Conservation (phyloP, 1,284 basidiomycete genomes). For the Apiotrichum brassicae region DNA sequence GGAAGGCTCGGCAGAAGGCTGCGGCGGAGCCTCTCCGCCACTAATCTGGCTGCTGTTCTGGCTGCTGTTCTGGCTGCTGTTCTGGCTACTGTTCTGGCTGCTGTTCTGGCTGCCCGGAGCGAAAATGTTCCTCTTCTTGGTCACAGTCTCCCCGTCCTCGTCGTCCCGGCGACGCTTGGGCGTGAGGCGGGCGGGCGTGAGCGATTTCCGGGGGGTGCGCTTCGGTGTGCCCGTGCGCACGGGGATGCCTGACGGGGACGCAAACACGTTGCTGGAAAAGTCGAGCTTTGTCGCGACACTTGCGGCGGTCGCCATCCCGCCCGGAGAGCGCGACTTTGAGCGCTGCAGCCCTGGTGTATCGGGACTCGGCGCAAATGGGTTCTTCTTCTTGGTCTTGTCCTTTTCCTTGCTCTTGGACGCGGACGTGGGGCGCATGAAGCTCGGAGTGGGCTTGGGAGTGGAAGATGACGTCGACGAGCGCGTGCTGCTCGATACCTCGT, state of each 20-base stretch:
- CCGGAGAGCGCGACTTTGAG: constrained; percentile 24
- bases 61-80: neutral
- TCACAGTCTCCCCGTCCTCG: constrained; percentile 7
- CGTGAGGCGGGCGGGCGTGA: constrained; percentile 24
- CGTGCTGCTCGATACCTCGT: neutral
- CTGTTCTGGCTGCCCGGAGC: neutral
- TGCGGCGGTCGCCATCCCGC: constrained; percentile 20
- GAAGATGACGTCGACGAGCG: neutral
- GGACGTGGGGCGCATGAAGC: constrained; percentile 41
- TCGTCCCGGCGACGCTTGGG: constrained; percentile 19
- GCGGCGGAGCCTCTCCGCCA: neutral
- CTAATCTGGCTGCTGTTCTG: no score
- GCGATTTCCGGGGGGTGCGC: constrained; percentile 9
- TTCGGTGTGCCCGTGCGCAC: neutral
- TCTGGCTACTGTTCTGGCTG: neutral
- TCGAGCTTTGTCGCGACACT: constrained; percentile 14
- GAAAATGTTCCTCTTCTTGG: constrained; percentile 2
- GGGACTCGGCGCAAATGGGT: constrained; percentile 39
- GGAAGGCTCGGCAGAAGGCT: no score
- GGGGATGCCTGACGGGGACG: neutral
- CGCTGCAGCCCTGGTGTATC: constrained; percentile 16
- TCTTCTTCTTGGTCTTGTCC: constrained; percentile 24
- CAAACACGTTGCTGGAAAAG: neutral
- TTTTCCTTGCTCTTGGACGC: constrained; percentile 18
- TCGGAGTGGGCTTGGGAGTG: constrained; percentile 18